A percentile compares a stretch with the other conserved stretches of the same genome.
Evolutionary conservation across 306 rosid genomes (phyloP).

Genomic region (Aeschynomene evenia): DNA sequence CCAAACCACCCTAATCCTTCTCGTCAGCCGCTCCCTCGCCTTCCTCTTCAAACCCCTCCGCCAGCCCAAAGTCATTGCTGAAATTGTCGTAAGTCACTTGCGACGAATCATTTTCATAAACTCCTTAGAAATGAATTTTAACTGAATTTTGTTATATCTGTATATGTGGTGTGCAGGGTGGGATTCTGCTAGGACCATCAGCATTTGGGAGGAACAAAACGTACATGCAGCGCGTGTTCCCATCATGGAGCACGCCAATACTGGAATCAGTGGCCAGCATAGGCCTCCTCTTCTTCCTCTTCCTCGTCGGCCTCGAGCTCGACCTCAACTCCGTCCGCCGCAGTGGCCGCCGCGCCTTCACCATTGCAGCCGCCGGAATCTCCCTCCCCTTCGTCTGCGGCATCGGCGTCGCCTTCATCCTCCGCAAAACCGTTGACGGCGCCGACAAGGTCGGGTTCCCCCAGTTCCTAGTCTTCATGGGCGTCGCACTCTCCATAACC

Average conservation of each 20-base stretch:
- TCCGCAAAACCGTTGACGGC: conserved; percentile 61
- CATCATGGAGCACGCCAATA: conserved; percentile 63
- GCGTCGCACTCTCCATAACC: conserved; percentile 82
- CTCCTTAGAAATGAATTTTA: no score
- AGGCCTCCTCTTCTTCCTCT: conserved; percentile 75
- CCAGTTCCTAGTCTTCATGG: conserved; percentile 79
- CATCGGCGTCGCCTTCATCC: conserved; percentile 64
- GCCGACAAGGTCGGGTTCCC: conserved; percentile 56
- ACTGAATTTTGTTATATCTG: no score
- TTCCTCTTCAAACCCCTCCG: conserved; percentile 79
- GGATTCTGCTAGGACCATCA: conserved; percentile 79
- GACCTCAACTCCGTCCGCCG: conserved; percentile 68
- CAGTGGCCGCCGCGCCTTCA: conserved; percentile 50
- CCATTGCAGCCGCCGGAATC: conserved; percentile 73
- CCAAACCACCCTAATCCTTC: conserved; percentile 55
- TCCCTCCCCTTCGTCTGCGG: conserved; percentile 66
- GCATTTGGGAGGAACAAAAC: conserved; percentile 56
- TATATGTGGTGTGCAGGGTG: conserved; percentile 53
- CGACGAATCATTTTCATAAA: no score
- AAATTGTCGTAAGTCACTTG: conserved; percentile 58
- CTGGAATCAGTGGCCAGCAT: conserved; percentile 78
- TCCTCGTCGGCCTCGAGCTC: conserved; percentile 74
- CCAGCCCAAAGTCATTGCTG: conserved; percentile 88
- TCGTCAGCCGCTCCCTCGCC: conserved; percentile 57
- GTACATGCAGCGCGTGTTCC: conserved; percentile 58